Percentiles rank a stretch among this genome's conserved stretches.
Conservation (phyloP, 2,329 filamentous ascomycete genomes). For the Pyricularia grisea region DNA sequence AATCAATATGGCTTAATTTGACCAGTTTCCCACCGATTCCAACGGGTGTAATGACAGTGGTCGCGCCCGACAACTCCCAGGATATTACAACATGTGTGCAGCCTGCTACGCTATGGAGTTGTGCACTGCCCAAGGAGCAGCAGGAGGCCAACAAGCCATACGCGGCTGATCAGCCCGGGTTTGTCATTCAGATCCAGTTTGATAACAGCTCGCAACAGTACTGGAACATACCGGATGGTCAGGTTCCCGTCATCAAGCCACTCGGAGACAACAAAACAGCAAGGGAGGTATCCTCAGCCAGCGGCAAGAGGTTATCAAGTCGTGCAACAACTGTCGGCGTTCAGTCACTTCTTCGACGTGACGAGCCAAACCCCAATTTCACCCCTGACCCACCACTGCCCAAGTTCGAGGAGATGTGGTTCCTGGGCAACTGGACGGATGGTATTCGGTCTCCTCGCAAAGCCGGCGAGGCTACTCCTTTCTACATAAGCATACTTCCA, state of each 20-base stretch:
- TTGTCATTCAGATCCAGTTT: slow-evolving; percentile 71
- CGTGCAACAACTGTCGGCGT: not conserved
- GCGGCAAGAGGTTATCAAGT: not conserved
- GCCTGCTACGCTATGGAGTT: slow-evolving; percentile 75
- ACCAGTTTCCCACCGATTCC: slow-evolving; percentile 82
- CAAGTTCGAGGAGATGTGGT: slow-evolving; percentile 60
- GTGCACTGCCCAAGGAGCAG: slow-evolving; percentile 69
- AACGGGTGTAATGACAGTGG: slow-evolving; percentile 71
- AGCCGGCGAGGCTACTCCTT: slow-evolving; percentile 78
- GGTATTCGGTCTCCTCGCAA: slow-evolving; percentile 56
- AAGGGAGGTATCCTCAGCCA: not conserved
- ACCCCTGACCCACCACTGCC: slow-evolving; percentile 48
- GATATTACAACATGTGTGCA: slow-evolving; percentile 61
- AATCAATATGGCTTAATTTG: slow-evolving; percentile 68
- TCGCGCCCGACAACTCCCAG: slow-evolving; percentile 58
- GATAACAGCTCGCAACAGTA: slow-evolving; percentile 46
- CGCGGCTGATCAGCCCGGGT: slow-evolving; percentile 61
- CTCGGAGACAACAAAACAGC: slow-evolving; percentile 5
- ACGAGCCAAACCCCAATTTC: slow-evolving; percentile 20
- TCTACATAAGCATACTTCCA: slow-evolving; percentile 68
- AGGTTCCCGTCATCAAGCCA: slow-evolving; percentile 13
- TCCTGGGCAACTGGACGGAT: slow-evolving; percentile 82
- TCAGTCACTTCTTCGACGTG: not conserved
- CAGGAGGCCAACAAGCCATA: slow-evolving; percentile 56
- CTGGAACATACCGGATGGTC: slow-evolving; percentile 36